A percentile compares a stretch with the other conserved stretches of the same genome.
Evolutionary conservation across 495 filamentous ascomycete genomes (phyloP).

Genomic region (Daldinia decipiens): DNA sequence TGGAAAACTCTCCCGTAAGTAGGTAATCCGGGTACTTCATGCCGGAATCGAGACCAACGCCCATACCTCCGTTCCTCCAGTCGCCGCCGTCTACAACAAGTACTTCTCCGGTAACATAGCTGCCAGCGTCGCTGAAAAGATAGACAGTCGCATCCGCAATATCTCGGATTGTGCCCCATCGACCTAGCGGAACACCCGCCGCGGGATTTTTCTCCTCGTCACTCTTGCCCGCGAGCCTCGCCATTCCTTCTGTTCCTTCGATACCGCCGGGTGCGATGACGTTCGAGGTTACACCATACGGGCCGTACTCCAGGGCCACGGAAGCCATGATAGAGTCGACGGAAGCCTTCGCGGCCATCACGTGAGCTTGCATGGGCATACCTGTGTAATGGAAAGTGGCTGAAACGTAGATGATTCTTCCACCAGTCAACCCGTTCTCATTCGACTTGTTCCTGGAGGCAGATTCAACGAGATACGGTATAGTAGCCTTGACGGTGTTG

Average conservation of each 20-base stretch:
- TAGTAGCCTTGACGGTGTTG: conserved; percentile 91
- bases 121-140: conserved; percentile 83
- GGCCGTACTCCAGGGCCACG: conserved; percentile 86
- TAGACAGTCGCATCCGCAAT: conserved; percentile 94
- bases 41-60: conserved; percentile 56
- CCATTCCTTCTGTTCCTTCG: conserved; percentile 69
- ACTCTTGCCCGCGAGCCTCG: conserved; percentile 58
- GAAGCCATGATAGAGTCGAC: conserved; percentile 82
- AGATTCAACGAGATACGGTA: conserved; percentile 80
- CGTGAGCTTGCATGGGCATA: conserved; percentile 85
- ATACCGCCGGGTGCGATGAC: conserved; percentile 87
- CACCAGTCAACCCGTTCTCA: conserved; percentile 67
- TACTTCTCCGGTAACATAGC: conserved; percentile 81
- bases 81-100: conserved; percentile 83
- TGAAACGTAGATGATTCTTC: conserved; percentile 86
- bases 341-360: conserved; percentile 88
- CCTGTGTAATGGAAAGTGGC: conserved; percentile 91
- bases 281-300: conserved; percentile 88
- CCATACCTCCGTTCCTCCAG: conserved; percentile 66
- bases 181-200: conserved; percentile 69
- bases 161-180: conserved; percentile 82
- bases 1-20: conserved; percentile 53
- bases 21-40: conserved; percentile 61
- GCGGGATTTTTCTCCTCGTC: conserved; percentile 45
- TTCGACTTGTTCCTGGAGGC: conserved; percentile 66